Evolutionary conservation across 805 yeast species (phyloP), one percentile per base, ranked within the genome.

Genomic region (Teunomyces cretensis): DNA sequence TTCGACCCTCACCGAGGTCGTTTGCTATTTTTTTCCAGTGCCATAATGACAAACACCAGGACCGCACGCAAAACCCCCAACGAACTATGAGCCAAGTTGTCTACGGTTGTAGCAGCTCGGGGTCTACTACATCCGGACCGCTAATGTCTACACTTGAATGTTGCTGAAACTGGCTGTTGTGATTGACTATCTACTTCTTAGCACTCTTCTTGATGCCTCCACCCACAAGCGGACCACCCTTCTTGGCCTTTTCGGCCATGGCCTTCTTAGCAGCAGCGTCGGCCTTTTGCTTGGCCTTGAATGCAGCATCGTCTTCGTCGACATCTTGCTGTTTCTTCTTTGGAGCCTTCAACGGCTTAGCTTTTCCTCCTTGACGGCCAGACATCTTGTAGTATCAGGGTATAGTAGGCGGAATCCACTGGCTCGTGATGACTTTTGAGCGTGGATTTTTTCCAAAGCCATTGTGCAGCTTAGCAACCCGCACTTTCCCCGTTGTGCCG

Each of bases 341-440:
- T 56, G 92, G 86, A 7, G 82, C 83, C 80, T 86, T 86, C 56
- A 86, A 75, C 73, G 90, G 97, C 82, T 91, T 91, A 48, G 91
- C 83, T 68, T 91, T 91, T 62, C 97, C 97, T 64, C 97, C 97
- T 77, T 91, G 97, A 75, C 97, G 90, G 60, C 96, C 90, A 41
- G 96, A 89, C 96, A 90, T 89, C 37, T 35, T 61, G 28, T 9
- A 9, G 28, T 8, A 9, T 19, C 3, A 4, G 22, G 3, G 6
- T 19, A 19, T 3, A 19, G 22, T 19, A 4, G 22, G 22, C 6
- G 22, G 22, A 19, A n/a, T n/a, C 22, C 22, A 4, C 22, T 19
- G 22, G 22, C 22, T 19, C 22, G 22, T 19, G 22, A 19, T 19
- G 22, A 19, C 6, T 19, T 19, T 19, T 19, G 22, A 4, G 22